Conservation (phyloP, 495 filamentous ascomycete species). For the Podospora didyma region DNA sequence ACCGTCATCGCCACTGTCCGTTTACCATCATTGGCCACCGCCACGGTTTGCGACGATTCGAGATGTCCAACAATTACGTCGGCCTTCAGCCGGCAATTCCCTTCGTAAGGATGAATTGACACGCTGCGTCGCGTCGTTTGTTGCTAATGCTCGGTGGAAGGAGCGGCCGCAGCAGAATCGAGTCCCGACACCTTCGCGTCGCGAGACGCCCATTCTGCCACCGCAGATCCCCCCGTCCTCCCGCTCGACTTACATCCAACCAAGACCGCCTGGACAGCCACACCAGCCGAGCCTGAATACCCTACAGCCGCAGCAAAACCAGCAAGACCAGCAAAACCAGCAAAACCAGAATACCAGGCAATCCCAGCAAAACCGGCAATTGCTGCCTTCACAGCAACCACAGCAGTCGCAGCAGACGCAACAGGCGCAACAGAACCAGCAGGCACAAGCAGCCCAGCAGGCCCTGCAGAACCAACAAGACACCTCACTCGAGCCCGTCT, state of each 20-base stretch:
- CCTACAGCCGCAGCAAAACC: constrained; percentile 8
- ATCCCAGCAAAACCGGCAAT: not conserved
- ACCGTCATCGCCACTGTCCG: not conserved
- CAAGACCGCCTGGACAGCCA: not conserved
- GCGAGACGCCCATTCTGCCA: constrained; percentile 19
- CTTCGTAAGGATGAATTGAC: not conserved
- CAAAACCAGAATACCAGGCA: not conserved
- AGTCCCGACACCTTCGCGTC: not conserved
- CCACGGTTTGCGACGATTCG: not conserved
- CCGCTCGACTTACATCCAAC: not conserved
- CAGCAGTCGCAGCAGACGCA: not conserved
- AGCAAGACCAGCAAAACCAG: constrained; percentile 8
- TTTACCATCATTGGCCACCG: not conserved
- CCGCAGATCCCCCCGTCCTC: constrained; percentile 11
- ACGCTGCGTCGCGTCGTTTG: not conserved
- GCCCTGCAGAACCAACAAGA: too few species aligned
- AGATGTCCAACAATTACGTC: not conserved
- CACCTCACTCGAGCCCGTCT: too few species aligned
- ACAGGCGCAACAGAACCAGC: constrained; percentile 7
- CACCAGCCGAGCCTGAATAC: not conserved
- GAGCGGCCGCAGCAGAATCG: not conserved
- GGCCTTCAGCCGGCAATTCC: not conserved
- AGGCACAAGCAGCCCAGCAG: constrained; percentile 8
- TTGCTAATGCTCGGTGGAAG: not conserved
- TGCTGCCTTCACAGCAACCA: not conserved